Base-by-base conservation (phyloP, 176 grass and related monocot genomes). In the Poa annua region DNA sequence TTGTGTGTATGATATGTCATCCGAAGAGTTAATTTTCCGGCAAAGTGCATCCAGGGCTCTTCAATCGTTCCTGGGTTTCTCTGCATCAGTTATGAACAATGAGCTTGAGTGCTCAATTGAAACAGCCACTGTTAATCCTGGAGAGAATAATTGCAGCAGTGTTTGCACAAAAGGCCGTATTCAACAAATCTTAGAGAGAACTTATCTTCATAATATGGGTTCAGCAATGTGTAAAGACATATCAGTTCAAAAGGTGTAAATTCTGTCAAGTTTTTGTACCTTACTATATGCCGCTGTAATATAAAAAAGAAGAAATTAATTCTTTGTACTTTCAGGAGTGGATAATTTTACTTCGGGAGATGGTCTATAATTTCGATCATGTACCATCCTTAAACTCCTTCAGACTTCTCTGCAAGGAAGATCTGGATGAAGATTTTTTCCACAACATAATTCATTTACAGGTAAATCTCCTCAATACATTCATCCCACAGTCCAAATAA, bases 391-490 rank as follows among this genome's bases (percentile, higher is more conserved):
- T 98, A 69, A 95, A 69, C 80, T 93, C 92, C 80, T 91, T 95
- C 36, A 85, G 54, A 76, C 71, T 86, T 83, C 92, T 98, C 48
- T 98, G 92, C 70, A 95, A 88, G 71, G 87, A 93, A 32, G 96
- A 98, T 83, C 85, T 86, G 41, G 92, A 98, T 88, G 90, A 92
- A 5, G 92, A 98, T 82, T 98, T 98, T 89, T 98, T 98, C 74
- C 91, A 85, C 63, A 95, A 91, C 81, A 93, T 98, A 86, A 82
- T 88, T 86, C 96, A 98, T 89, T 91, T 98, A 53, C 92, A 98
- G 89, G 96, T 98, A 93, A 91, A 9, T 67, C 79, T 88, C 86
- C 57, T 81, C 78, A 50, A 72, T 81, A 77, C 67, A 19, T 26
- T 53, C 47, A 61, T 15, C 49, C 63, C 19, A 68, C 3, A 25